A percentile compares a stretch with the other conserved stretches of the same genome.
phyloP scores from a whole-genome alignment of 495 filamentous ascomycete genomes.

The Massariosphaeria phaeospora region DNA sequence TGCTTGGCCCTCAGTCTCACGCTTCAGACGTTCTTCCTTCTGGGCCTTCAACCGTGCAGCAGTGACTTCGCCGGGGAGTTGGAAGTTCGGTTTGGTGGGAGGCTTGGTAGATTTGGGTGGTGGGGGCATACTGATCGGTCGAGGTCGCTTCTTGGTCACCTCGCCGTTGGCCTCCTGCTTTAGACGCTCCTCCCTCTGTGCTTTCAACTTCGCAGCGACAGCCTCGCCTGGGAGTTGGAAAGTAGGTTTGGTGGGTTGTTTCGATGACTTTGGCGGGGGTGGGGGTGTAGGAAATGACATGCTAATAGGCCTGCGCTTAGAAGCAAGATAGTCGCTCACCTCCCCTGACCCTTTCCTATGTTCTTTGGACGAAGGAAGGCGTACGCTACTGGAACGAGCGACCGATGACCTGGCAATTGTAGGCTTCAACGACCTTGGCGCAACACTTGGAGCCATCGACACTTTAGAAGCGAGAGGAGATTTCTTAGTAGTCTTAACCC shows the following conservation, averaged over 20 bases:
- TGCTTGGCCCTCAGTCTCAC: slow-evolving; percentile 46
- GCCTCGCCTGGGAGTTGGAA: slow-evolving; percentile 73
- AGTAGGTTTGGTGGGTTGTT: slow-evolving; percentile 54
- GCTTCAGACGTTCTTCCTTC: slow-evolving; percentile 55
- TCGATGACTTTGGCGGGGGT: slow-evolving; percentile 52
- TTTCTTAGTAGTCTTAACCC: background rate
- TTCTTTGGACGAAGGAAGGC: slow-evolving; percentile 15
- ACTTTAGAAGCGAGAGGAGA: slow-evolving; percentile 17
- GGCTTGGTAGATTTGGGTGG: slow-evolving; percentile 54
- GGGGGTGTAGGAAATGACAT: slow-evolving; percentile 44
- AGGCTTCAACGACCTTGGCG: slow-evolving; percentile 24
- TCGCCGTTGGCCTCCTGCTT: slow-evolving; percentile 36
- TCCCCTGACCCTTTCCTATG: slow-evolving; percentile 8
- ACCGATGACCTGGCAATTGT: slow-evolving; percentile 16
- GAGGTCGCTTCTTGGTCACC: background rate
- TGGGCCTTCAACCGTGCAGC: slow-evolving; percentile 63
- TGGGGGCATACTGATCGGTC: slow-evolving; percentile 29
- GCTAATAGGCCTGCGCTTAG: slow-evolving; percentile 38
- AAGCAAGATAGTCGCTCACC: slow-evolving; percentile 32
- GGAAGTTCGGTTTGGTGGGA: slow-evolving; percentile 59
- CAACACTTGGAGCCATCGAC: slow-evolving; percentile 8
- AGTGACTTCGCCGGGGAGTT: slow-evolving; percentile 67
- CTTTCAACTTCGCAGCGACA: slow-evolving; percentile 62
- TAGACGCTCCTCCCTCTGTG: slow-evolving; percentile 59
- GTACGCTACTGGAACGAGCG: slow-evolving; percentile 19